Percentiles rank a stretch among this genome's conserved stretches.
These are phyloP conservation scores for Nitzschia putrida DNA, from an alignment of 108 stramenopile species.

Conservation along the genomic window DNA sequence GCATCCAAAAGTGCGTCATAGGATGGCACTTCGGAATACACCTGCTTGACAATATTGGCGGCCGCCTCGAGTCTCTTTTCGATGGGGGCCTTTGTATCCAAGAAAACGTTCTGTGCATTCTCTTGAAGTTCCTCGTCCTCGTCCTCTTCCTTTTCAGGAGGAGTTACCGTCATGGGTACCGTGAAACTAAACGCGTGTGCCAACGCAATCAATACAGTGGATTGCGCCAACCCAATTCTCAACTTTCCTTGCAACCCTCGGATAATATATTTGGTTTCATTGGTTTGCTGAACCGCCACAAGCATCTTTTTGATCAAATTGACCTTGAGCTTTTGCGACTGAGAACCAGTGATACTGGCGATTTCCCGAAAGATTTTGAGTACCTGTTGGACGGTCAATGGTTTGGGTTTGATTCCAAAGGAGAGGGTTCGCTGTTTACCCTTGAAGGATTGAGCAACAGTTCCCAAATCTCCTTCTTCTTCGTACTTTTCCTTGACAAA, in stretches of 20 bases:
- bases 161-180: conserved; percentile 44
- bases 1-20: conserved; percentile 88
- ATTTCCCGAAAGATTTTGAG: conserved; percentile 70
- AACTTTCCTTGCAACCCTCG: conserved; percentile 98
- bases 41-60: conserved; percentile 91
- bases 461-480: conserved; percentile 91
- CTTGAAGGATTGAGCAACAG: conserved; percentile 84
- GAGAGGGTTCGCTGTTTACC: conserved; percentile 87
- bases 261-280: conserved; percentile 95
- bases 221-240: conserved; percentile 92
- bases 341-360: conserved; percentile 78
- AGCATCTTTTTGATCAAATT: conserved; percentile 91
- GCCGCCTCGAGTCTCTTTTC: conserved; percentile 85
- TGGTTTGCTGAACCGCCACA: conserved; percentile 59
- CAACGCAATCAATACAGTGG: conserved; percentile 93
- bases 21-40: conserved; percentile 93
- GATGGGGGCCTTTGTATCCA: conserved; percentile 41
- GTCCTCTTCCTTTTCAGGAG: conserved; percentile 4
- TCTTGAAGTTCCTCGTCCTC: conserved; percentile 37
- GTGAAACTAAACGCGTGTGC: conserved; percentile 88
- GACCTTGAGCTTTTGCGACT: conserved; percentile 92
- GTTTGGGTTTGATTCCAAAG: conserved; percentile 67
- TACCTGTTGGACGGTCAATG: conserved; percentile 61
- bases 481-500: conserved; percentile 84
- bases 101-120: conserved; percentile 25